Evolutionary conservation across 2,329 filamentous ascomycete genomes (phyloP).

Genomic region (Aureobasidium mangrovei): DNA sequence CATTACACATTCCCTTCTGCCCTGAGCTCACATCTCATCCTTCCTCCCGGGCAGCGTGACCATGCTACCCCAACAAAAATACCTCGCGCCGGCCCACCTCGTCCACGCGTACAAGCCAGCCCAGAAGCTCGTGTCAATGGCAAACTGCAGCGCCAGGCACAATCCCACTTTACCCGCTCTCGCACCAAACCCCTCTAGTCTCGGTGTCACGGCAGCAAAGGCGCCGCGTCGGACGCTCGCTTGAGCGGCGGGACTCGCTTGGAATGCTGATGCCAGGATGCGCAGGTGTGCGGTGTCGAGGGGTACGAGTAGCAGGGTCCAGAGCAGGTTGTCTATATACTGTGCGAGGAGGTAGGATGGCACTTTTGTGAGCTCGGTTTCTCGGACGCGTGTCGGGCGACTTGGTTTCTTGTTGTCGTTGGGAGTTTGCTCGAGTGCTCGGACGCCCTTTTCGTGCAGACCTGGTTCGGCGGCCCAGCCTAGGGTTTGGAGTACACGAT

Average conservation of each 20-base stretch:
- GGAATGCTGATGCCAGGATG: neutral
- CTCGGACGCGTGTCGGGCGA: neutral
- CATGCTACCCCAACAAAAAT: slow-evolving; percentile 11
- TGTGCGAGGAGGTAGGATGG: slow-evolving; percentile 6
- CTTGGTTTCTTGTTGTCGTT: neutral
- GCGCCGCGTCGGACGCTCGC: neutral
- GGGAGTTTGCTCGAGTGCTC: neutral
- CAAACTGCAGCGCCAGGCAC: slow-evolving; percentile 14
- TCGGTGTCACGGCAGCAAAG: neutral
- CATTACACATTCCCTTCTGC: too few species aligned
- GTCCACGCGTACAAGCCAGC: slow-evolving; percentile 6
- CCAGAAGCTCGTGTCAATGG: slow-evolving; percentile 13
- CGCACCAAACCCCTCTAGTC: neutral
- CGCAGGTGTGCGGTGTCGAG: slow-evolving; percentile 2
- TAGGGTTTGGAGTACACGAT: neutral
- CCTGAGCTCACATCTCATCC: too few species aligned
- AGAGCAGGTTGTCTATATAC: neutral
- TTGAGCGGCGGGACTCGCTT: neutral
- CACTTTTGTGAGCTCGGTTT: neutral
- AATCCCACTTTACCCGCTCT: slow-evolving; percentile 14
- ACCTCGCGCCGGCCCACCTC: slow-evolving; percentile 4
- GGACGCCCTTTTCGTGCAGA: neutral
- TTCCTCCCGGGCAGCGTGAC: too few species aligned
- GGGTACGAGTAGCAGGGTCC: slow-evolving; percentile 3
- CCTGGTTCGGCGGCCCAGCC: slow-evolving; percentile 6